Evolutionary conservation across 306 rosid genomes (phyloP), one percentile per base, ranked within the genome.

Genomic region (Prunus dulcis): DNA sequence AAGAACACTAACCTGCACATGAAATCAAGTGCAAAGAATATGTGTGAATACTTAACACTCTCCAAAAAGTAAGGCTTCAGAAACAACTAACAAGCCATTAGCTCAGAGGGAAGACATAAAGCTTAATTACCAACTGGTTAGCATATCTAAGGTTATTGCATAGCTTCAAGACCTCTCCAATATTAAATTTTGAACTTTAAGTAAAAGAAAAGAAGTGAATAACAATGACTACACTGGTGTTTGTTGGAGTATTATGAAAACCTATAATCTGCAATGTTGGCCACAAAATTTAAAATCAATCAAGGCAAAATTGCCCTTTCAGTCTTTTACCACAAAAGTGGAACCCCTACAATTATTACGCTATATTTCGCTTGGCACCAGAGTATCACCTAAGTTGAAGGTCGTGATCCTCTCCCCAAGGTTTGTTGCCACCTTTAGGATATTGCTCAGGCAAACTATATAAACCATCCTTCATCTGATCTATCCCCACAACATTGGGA

Each of bases 331-430:
- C 28, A 8, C n/a, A 69, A 20, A 47, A 51, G n/a, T 71, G 63
- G 63, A 12, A 3, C n/a, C 32, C 32, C 45, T 32, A 6, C 14
- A 65, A 78, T 49, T 49, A 79, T 64, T 34, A 34, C 41, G 41
- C 41, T 34, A 34, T 5, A 34, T 34, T 77, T 82, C 71, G 49
- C 43, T 43, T 76, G 80, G 77, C 71, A 63, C 74, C 79, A 71
- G 80, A 79, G 77, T 76, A 85, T 84, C 86, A 95, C 99, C 99
- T 91, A 82, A 95, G 90, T 81, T 91, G 97, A 82, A 95, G 88
- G 82, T 95, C 93, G 17, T 95, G 96, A 80, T 86, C 92, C 84
- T 88, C 98, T 87, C 99, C 97, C 99, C 99, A 95, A 69, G 86
- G 96, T 83, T 88, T 95, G 75, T 84, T 81, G 80, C 85, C 80